These are phyloP conservation scores for Emydomyces testavorans DNA, from an alignment of 2,329 filamentous ascomycete genomes.

Conservation along the genomic window DNA sequence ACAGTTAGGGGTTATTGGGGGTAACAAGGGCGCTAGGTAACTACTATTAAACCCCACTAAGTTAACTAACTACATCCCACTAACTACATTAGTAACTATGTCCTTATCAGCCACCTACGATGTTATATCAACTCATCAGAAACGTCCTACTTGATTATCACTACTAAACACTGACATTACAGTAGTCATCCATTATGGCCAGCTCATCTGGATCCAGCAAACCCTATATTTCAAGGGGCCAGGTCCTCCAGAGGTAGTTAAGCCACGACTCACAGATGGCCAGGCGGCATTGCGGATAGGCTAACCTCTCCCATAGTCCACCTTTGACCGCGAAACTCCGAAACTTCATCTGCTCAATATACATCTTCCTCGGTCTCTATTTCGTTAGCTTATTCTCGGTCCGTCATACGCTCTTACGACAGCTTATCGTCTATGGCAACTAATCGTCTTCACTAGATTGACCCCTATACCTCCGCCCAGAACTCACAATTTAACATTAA, in stretches of 20 bases:
- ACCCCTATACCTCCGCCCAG: constrained; percentile 37
- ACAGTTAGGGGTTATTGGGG: too few relatives aligned
- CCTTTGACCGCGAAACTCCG: constrained; percentile 35
- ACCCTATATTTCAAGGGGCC: constrained; percentile 33
- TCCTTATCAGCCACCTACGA: too few relatives aligned
- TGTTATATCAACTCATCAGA: too few relatives aligned
- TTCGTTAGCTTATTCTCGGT: constrained; percentile 40
- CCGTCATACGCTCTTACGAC: constrained; percentile 17
- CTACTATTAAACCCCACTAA: too few relatives aligned
- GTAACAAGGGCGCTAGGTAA: too few relatives aligned
- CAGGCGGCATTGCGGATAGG: not conserved
- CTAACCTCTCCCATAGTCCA: constrained; percentile 25
- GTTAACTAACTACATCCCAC: too few relatives aligned
- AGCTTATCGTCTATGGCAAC: constrained; percentile 4
- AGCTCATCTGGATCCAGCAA: constrained; percentile 15
- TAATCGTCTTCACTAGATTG: constrained; percentile 26
- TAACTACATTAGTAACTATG: too few relatives aligned
- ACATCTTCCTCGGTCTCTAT: constrained; percentile 41
- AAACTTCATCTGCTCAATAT: constrained; percentile 33
- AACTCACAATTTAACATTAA: constrained; percentile 37
- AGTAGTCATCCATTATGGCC: constrained; percentile 31
- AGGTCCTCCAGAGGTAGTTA: constrained; percentile 28
- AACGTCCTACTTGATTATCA: too few relatives aligned
- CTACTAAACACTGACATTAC: too few relatives aligned
- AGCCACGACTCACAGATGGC: not conserved